These are phyloP conservation scores for Penicillium sp. DNA, from an alignment of 2,329 filamentous ascomycete species.

Conservation along the genomic window DNA sequence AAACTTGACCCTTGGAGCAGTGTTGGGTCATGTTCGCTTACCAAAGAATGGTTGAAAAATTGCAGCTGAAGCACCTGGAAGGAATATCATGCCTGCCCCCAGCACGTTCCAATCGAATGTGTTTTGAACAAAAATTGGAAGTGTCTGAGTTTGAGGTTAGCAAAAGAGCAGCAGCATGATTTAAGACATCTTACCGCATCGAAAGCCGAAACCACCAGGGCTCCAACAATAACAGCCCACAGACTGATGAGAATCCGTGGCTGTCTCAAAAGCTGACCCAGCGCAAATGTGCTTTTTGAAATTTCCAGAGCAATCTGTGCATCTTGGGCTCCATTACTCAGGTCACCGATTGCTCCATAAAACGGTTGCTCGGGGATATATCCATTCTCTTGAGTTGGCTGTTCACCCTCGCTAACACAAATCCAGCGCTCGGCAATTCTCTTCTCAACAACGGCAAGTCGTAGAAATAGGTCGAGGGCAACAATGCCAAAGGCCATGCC, in stretches of 20 bases:
- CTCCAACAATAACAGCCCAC: slow-evolving; percentile 54
- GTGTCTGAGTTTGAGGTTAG: slow-evolving; percentile 11
- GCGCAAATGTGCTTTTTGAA: slow-evolving; percentile 1
- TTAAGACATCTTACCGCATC: slow-evolving; percentile 36
- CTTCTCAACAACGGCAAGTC: slow-evolving; percentile 62
- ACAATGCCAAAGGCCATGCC: slow-evolving; percentile 57
- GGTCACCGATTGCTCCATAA: slow-evolving; percentile 3
- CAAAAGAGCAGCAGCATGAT: slow-evolving; percentile 8
- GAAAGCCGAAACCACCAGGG: slow-evolving; percentile 53
- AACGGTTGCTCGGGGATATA: slow-evolving; percentile 11
- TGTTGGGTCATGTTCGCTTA: neutral
- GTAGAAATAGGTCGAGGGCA: slow-evolving; percentile 60
- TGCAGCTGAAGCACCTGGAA: slow-evolving; percentile 60
- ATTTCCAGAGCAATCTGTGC: neutral
- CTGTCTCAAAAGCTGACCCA: slow-evolving; percentile 24
- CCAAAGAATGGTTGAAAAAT: slow-evolving; percentile 61
- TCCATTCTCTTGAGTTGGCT: slow-evolving; percentile 5
- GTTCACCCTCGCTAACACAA: neutral
- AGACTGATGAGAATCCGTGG: slow-evolving; percentile 58
- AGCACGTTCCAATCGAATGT: slow-evolving; percentile 58
- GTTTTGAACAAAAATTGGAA: slow-evolving; percentile 56
- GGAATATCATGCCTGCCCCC: slow-evolving; percentile 59
- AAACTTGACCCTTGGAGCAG: neutral
- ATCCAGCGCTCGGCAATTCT: slow-evolving; percentile 48
- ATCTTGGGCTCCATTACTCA: slow-evolving; percentile 24